Base-by-base conservation (phyloP, 2,329 filamentous ascomycete genomes). In the Lasiodiplodia hormozganensis region DNA sequence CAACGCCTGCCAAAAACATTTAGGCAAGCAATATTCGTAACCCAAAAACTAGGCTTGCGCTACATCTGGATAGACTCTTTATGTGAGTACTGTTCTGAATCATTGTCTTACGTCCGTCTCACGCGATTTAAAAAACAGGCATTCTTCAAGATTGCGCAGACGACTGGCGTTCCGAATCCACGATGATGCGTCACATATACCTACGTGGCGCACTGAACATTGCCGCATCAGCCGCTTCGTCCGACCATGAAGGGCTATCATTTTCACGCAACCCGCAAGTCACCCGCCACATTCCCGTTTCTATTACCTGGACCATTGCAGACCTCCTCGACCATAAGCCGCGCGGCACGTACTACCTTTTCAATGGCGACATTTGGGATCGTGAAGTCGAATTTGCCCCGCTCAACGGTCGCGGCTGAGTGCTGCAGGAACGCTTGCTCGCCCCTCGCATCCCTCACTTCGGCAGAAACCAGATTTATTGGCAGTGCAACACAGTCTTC, bases 61-160 rank as follows among this genome's bases (percentile, higher is more conserved):
- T 80, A 75, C 70, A 70, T 81, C 0, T 81, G 77, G 74, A 76
- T 80, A 43, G 79, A 81, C 67, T 71, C 72, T 10, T 62, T 75
- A 34, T 57, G 53, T 57, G 21, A 57, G 28, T 57, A 10, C 31
- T 57, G 28, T 72, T 47, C 6, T n/a, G 28, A 28, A 28, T 28
- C 28, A 28, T 28, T 28, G 4, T 7, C 28, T 28, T 28, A n/a
- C n/a, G 1, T 47, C 40, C 5, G 38, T 16, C 38, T 43, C 16
- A 43, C 38, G 18, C 38, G 28, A 28, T 28, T 1, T 1, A 28
- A 43, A 43, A 14, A 47, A 14, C n/a, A 60, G 25, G 71, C 36
- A 70, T 69, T 14, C 57, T 69, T 36, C 71, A 73, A 54, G 71
- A 72, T 18, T 31, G 67, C 11, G 10, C 69, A 0, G 36, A 51